Evolutionary conservation across 495 filamentous ascomycete species (phyloP), one percentile per base, ranked within the genome.

Genomic region (Aspergillus egyptiacus): DNA sequence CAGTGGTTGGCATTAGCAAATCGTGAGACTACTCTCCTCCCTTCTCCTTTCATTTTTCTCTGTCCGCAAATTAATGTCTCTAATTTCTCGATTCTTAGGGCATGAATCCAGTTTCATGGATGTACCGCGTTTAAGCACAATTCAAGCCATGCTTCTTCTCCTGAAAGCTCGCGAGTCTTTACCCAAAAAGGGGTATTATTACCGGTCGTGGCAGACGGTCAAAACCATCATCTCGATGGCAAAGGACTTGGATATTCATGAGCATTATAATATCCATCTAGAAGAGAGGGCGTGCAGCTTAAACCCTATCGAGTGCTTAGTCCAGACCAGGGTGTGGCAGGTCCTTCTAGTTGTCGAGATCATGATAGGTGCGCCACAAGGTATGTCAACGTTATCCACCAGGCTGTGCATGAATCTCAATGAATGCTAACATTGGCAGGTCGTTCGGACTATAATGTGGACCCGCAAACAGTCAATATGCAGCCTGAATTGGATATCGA

Each of bases 61-160:
- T 14, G 15, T 20, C 22, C 11, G 25, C 2, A 28, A 15, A 32
- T 25, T 47, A 20, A 63, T 73, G 48, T 74, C 34, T 6, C 18
- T 19, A 9, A 15, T 6, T 24, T 30, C 47, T 7, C 23, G 58
- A 65, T 39, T 69, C 38, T 23, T 48, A 95, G 91, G 85, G 57
- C 93, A 98, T 62, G 87, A 90, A 56, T 87, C 96, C 65, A 93
- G 86, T 50, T 98, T 97, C 59, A 90, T 94, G 81, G 93, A 98
- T 63, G 84, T 93, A 17, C 90, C 93, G 6, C 79, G 93, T 6
- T 56, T 98, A 50, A 97, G 91, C 62, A 98, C 93, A 4, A 84
- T 98, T 11, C 93, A 98, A 67, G 94, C 89, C 1, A 68, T 96
- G 46, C 71, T 96, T 41, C 80, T 98, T 25, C 70, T 97, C 31